These are phyloP conservation scores for Potentilla sterilis DNA, from an alignment of 306 rosid species.

Conservation along the genomic window DNA sequence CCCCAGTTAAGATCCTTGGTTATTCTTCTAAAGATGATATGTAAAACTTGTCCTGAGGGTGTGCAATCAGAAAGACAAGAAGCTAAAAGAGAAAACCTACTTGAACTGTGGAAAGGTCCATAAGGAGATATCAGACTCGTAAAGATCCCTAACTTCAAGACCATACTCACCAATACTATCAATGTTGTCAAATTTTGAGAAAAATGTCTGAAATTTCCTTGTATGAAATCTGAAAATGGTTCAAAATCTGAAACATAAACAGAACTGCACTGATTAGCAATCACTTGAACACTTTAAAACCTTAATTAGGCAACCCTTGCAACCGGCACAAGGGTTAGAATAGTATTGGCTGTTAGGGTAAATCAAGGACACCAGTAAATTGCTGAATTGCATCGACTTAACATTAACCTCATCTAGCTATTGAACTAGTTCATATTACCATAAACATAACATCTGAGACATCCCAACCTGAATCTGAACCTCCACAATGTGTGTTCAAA, in stretches of 20 bases:
- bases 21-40: background rate
- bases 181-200: background rate
- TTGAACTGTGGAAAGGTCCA: background rate
- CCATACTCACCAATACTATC: background rate
- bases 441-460: background rate
- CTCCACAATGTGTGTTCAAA: background rate
- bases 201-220: background rate
- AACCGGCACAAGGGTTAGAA: background rate
- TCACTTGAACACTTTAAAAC: background rate
- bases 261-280: constrained; percentile 2
- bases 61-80: background rate
- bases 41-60: background rate
- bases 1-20: background rate
- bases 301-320: background rate
- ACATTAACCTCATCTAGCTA: background rate
- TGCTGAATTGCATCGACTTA: background rate
- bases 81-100: background rate
- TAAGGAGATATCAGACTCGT: background rate
- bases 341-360: background rate
- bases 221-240: constrained; percentile 3
- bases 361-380: background rate
- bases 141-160: constrained; percentile 4
- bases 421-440: constrained; percentile 3
- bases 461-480: background rate
- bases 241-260: constrained; percentile 3